Evolutionary conservation across 169 alveolate species (phyloP).

Genomic region (Plasmodium billcollinsi): DNA sequence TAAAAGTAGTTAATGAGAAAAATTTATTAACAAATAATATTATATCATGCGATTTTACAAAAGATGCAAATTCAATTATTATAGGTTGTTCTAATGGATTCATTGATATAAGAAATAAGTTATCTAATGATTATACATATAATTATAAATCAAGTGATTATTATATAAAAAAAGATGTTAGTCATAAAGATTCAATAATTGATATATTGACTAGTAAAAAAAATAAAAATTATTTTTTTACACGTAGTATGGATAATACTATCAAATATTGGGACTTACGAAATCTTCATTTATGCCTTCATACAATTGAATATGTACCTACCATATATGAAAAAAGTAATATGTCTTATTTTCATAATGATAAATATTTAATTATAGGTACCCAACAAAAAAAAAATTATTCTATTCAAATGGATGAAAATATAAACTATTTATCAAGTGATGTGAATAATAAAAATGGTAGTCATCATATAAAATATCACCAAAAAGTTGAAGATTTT

Average conservation of each 20-base stretch:
- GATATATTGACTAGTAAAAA: constrained; percentile 48
- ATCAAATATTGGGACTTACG: constrained; percentile 62
- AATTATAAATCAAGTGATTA: constrained; percentile 16
- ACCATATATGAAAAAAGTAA: constrained; percentile 37
- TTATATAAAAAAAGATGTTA: neutral
- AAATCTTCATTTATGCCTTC: constrained; percentile 14
- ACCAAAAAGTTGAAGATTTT: too few relatives aligned
- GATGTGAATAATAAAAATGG: too few relatives aligned
- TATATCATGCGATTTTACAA: constrained; percentile 28
- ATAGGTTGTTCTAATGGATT: constrained; percentile 56
- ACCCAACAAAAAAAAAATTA: constrained; percentile 20
- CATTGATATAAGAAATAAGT: constrained; percentile 46
- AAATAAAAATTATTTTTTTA: constrained; percentile 32
- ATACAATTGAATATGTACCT: constrained; percentile 9
- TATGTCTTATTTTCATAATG: constrained; percentile 28
- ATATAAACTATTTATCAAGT: neutral
- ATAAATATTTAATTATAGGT: constrained; percentile 2
- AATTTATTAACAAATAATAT: constrained; percentile 45
- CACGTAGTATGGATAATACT: constrained; percentile 48
- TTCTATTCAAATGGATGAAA: neutral
- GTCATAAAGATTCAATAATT: constrained; percentile 33
- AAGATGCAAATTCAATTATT: constrained; percentile 51
- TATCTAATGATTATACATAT: constrained; percentile 50
- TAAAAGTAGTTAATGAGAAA: constrained; percentile 47
- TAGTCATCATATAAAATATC: too few relatives aligned